A percentile compares a stretch with the other conserved stretches of the same genome.
Evolutionary conservation across 257 asterid genomes (phyloP).

Genomic region (Solanum lycopersicoides): DNA sequence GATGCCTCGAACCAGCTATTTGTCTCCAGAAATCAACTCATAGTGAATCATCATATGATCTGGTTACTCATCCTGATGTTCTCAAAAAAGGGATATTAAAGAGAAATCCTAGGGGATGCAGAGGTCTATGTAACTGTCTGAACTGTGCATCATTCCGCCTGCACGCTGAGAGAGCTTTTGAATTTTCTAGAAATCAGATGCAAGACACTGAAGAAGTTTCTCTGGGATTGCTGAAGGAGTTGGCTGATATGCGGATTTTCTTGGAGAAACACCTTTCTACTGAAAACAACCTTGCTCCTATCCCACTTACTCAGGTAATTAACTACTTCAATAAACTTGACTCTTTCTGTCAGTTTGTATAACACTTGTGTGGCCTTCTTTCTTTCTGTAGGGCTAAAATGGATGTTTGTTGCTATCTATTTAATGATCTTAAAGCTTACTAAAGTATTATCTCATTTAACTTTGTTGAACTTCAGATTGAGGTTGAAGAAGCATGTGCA

Average conservation of each 20-base stretch:
- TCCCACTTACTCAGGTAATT: slow-evolving; percentile 30
- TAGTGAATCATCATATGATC: slow-evolving; percentile 1
- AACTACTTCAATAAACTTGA: not conserved
- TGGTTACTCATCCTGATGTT: slow-evolving; percentile 4
- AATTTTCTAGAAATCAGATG: slow-evolving; percentile 78
- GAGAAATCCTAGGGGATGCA: slow-evolving; percentile 66
- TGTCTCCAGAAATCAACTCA: slow-evolving; percentile 5
- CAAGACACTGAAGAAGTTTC: slow-evolving; percentile 71
- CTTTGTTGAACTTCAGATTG: slow-evolving; percentile 14
- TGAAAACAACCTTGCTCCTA: slow-evolving; percentile 10
- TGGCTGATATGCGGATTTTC: slow-evolving; percentile 42
- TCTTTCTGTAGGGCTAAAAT: not conserved
- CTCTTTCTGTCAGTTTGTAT: not conserved
- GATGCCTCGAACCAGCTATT: not conserved
- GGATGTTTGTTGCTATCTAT: not conserved
- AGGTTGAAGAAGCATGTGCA: slow-evolving; percentile 41
- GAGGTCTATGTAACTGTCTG: slow-evolving; percentile 79
- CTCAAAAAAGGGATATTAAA: slow-evolving; percentile 54
- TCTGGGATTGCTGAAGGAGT: slow-evolving; percentile 45
- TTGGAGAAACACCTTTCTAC: slow-evolving; percentile 30
- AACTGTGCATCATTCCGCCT: slow-evolving; percentile 79
- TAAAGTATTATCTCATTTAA: not conserved
- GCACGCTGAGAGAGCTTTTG: slow-evolving; percentile 75
- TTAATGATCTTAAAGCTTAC: not conserved
- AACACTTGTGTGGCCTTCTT: not conserved